Percentiles rank a stretch among this genome's conserved stretches.
Conservation (phyloP, 1,284 basidiomycete species). For the Rhodotorula sp. region DNA sequence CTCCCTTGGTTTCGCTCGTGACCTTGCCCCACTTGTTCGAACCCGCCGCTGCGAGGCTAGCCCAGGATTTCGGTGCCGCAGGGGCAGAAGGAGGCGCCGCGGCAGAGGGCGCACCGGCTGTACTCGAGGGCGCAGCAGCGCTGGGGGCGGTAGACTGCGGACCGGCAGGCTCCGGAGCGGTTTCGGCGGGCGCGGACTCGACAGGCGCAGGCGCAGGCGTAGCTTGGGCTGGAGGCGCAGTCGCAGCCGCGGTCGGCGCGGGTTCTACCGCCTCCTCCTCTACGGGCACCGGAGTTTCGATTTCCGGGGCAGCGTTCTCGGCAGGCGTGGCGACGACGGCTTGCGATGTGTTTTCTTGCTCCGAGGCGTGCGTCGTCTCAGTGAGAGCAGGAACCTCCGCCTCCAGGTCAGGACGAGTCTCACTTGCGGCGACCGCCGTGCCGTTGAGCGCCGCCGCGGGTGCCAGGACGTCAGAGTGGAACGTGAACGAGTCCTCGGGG, state of each 20-base stretch:
- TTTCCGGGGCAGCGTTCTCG: neutral
- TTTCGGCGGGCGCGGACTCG: conserved; percentile 4
- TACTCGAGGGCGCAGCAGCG: conserved; percentile 39
- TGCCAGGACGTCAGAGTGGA: conserved; percentile 33
- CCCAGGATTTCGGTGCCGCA: conserved; percentile 74
- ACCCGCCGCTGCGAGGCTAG: conserved; percentile 78
- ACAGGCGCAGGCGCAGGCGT: neutral
- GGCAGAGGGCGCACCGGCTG: conserved; percentile 46
- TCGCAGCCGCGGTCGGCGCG: conserved; percentile 46
- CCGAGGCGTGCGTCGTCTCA: neutral
- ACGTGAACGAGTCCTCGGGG: conserved; percentile 11
- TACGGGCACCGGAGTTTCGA: conserved; percentile 1
- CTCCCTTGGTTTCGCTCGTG: conserved; percentile 19
- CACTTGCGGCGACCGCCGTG: neutral
- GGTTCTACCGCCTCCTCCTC: conserved; percentile 37
- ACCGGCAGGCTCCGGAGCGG: neutral
- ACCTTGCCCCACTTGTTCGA: conserved; percentile 67
- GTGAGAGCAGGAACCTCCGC: neutral
- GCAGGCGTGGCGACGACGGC: too few relatives aligned
- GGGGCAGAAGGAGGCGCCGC: conserved; percentile 56
- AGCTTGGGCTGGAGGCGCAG: conserved; percentile 28
- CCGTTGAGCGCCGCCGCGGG: conserved; percentile 25
- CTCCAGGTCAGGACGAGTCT: neutral
- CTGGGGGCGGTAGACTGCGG: neutral
- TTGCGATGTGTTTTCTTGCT: too few relatives aligned